Conservation (phyloP, 129 eudicot genomes). For the Kitagawia praeruptora region DNA sequence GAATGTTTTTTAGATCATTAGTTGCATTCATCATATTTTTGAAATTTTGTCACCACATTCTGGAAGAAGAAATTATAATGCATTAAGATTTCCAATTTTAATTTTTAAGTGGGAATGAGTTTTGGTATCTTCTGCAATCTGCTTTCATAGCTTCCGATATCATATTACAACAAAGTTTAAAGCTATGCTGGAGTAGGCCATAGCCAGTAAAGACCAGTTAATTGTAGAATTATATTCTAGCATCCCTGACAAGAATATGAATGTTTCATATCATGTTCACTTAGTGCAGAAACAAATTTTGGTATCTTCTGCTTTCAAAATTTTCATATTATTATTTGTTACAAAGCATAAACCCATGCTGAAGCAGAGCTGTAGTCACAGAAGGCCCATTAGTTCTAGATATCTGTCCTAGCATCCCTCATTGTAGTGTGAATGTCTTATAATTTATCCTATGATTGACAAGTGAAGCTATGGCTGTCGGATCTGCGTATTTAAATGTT, state of each 20-base stretch:
- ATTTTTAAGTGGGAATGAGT: no score
- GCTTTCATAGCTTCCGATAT: neutral
- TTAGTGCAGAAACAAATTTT: no score
- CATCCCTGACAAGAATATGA: neutral
- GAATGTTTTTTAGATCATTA: neutral
- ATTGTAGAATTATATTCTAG: neutral
- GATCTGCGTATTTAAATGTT: neutral
- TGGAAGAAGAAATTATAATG: neutral
- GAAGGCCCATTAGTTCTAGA: no score
- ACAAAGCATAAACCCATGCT: no score
- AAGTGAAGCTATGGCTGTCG: neutral
- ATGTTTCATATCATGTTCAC: neutral
- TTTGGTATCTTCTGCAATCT: no score
- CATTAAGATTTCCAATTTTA: no score
- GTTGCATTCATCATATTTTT: neutral
- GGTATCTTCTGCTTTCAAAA: no score
- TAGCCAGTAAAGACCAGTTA: neutral
- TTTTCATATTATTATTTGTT: no score
- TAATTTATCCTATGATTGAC: neutral
- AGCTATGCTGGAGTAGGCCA: neutral
- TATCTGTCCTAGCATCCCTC: no score
- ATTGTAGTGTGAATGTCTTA: no score
- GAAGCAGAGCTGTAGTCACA: no score
- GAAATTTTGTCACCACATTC: neutral
- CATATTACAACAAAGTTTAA: neutral